Evolutionary conservation across 2,329 filamentous ascomycete genomes (phyloP), one percentile per base, ranked within the genome.

Genomic region (Neoscytalidium dimidiatum): DNA sequence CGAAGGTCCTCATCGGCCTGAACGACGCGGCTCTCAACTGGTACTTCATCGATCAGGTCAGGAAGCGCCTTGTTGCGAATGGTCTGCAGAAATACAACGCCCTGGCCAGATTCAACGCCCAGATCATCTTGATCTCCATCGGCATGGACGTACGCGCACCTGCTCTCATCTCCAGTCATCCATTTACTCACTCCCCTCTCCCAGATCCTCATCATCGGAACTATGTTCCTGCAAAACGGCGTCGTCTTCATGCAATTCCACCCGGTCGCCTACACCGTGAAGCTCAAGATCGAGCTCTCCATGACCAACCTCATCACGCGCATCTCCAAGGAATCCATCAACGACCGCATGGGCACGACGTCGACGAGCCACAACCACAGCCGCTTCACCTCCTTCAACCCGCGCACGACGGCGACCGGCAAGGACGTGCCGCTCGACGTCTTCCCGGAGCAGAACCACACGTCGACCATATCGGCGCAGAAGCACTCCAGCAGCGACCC

Each of bases 201-300:
- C 6, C 29, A 65, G 64, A 4, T 62, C 19, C 56, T 65, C 31
- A 65, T 65, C 28, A 62, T 65, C 44, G 64, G 56, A 14, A 65
- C 53, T 26, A 65, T 65, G 64, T 62, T 51, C 48, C 44, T 65
- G 14, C 21, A 46, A 13, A 65, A 65, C 64, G 31, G 33, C 14
- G 51, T 52, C 56, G 48, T 66, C 17, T 63, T 74, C 69, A 74
- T 79, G 53, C 77, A 79, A 66, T 79, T 80, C 70, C 77, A 80
- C 63, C 78, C 78, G 0, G 73, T 80, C 14, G 75, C 74, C 4
- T 80, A 81, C 69, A 78, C 79, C 51, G 76, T 81, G 43, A 80
- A 77, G 65, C 75, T 81, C 62, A 80, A 81, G 68, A 80, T 81
- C 64, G 79, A 81, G 70, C 78, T 81, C 75, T 74, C 74, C 66